Base-by-base conservation (phyloP, 306 rosid genomes). In the Acacia crassicarpa region DNA sequence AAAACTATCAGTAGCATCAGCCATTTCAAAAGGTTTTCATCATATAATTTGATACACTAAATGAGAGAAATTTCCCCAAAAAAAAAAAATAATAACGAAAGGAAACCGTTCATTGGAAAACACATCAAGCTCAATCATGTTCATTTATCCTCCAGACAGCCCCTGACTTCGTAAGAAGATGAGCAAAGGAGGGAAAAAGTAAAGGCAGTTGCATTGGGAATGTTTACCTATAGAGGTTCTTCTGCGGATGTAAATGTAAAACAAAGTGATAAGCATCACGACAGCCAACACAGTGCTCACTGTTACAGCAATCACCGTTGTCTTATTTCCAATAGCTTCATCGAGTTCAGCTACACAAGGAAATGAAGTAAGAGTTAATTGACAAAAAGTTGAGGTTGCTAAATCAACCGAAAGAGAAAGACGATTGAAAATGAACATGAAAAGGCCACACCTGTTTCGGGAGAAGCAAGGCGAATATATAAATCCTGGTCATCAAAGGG, bases 391-490 rank as follows among this genome's bases (percentile, higher is more conserved):
- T 7, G 14, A 8, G 27, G 30, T n/a, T 56, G 23, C 25, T 20
- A 56, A 8, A 56, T 13, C 30, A 6, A 2, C 0, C n/a, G n/a
- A n/a, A n/a, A n/a, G n/a, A n/a, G n/a, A 22, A 56, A 2, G 15
- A 22, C 4, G 33, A 22, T 59, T 10, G 14, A 59, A 65, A 32
- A 73, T 59, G 59, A 33, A 2, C 13, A 2, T 11, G 8, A 66
- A 15, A 33, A 33, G 9, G 71, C 45, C 38, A 33, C 1, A 66
- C 71, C 71, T 48, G 43, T 19, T 32, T 76, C 83, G 69, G 87
- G 59, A 20, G 51, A 40, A 9, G 85, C 67, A 82, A 76, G 9
- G 9, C 89, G 75, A 62, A 89, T 80, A 38, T 78, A 83, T 8
- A 81, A 7, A 44, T 63, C 79, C 27, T 75, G 84, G 11, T 82